These are phyloP conservation scores for Pythium brassicae DNA, from an alignment of 352 stramenopile genomes.

Conservation along the genomic window DNA sequence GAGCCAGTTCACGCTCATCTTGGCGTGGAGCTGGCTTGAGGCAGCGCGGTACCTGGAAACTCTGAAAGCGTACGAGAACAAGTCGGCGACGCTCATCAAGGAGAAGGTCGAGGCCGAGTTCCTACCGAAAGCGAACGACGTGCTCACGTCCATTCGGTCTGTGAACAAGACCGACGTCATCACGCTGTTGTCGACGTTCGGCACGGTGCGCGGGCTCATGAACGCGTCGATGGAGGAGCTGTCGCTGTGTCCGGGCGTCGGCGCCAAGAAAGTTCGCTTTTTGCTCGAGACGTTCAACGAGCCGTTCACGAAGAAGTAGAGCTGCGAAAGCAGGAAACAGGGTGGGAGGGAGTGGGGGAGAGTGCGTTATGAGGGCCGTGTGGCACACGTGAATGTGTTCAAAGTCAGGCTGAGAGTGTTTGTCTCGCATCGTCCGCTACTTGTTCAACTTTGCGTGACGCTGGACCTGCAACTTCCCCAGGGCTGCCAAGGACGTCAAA, in stretches of 20 bases:
- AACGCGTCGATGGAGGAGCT: conserved; percentile 92
- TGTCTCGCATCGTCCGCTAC: too few species aligned
- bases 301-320: conserved; percentile 82
- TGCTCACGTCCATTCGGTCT: conserved; percentile 85
- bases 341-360: not conserved
- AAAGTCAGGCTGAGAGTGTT: too few species aligned
- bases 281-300: conserved; percentile 93
- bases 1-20: conserved; percentile 91
- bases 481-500: too few species aligned
- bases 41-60: conserved; percentile 96
- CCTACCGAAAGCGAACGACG: conserved; percentile 87
- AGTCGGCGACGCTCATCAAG: conserved; percentile 92
- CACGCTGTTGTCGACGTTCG: conserved; percentile 92
- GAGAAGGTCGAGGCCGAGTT: conserved; percentile 91
- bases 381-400: too few species aligned
- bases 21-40: conserved; percentile 93
- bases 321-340: not conserved
- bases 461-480: too few species aligned
- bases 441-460: too few species aligned
- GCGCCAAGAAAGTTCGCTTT: conserved; percentile 92
- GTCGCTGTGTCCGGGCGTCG: conserved; percentile 91
- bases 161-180: conserved; percentile 97
- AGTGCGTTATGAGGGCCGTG: too few species aligned
- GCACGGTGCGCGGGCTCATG: conserved; percentile 81
- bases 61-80: conserved; percentile 95